A percentile compares a stretch with the other conserved stretches of the same genome.
These are phyloP conservation scores for Alternaria sp. DNA, from an alignment of 2,329 filamentous ascomycete species.

Conservation along the genomic window DNA sequence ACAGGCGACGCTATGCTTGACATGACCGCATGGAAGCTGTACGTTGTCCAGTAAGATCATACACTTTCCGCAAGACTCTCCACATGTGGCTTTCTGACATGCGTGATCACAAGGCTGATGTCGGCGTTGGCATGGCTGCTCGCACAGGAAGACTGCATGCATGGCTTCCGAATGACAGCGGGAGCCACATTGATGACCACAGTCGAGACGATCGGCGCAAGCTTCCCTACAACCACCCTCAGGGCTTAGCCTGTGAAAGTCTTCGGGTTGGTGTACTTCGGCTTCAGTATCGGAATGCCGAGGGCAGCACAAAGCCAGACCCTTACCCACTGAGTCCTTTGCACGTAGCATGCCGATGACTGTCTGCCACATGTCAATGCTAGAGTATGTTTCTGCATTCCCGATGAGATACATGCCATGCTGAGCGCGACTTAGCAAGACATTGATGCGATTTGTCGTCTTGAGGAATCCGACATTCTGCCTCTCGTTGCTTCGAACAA, in stretches of 20 bases:
- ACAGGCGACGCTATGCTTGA: constrained; percentile 25
- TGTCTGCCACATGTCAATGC: constrained; percentile 69
- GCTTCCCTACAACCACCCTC: constrained; percentile 43
- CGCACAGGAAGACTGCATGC: constrained; percentile 39
- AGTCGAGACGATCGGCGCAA: constrained; percentile 37
- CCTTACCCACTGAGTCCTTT: constrained; percentile 24
- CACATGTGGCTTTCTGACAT: constrained; percentile 42
- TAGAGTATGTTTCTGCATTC: constrained; percentile 65
- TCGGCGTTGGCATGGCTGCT: constrained; percentile 36
- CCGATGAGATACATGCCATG: constrained; percentile 78
- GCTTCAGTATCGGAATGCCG: constrained; percentile 39
- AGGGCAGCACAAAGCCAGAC: constrained; percentile 40
- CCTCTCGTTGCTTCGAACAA: constrained; percentile 72
- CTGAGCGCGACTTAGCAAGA: constrained; percentile 70
- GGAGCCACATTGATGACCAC: constrained; percentile 42
- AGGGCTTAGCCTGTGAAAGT: constrained; percentile 40
- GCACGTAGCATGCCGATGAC: constrained; percentile 63
- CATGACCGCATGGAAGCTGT: constrained; percentile 42
- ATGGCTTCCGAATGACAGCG: constrained; percentile 45
- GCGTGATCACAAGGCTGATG: constrained; percentile 38
- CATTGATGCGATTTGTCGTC: constrained; percentile 73
- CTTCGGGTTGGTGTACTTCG: constrained; percentile 37
- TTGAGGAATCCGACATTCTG: constrained; percentile 70
- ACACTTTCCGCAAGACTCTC: constrained; percentile 41
- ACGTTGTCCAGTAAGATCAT: constrained; percentile 30